Base-by-base conservation (phyloP, 1,284 basidiomycete species). In the Malassezia restricta region DNA sequence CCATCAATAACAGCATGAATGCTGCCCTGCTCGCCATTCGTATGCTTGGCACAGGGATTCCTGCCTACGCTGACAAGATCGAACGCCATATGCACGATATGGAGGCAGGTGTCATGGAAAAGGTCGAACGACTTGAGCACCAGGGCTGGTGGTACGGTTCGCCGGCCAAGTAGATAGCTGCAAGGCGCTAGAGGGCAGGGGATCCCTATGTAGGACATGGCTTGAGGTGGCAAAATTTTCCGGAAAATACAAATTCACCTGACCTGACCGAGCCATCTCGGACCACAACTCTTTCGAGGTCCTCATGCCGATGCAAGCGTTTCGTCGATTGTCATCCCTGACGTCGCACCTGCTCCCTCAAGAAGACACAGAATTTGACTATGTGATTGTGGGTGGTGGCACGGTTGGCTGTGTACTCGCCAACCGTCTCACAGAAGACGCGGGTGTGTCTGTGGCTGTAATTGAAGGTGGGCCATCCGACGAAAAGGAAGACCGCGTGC, bases 1-100 rank as follows among this genome's bases (percentile, higher is more conserved):
- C 91, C 1, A 96, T 98, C 75, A 91, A 92, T 75, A 95, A 95
- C 72, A 83, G 85, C 15, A 88, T 83, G 54, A 99, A 99, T 66
- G 92, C 91, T 0, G 92, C 85, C 1, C 77, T 98, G 3, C 80
- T 98, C 7, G 91, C 94, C 0, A 80, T 94, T 6, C 82, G 92
- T 9, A 92, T 95, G 35, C 78, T 98, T 1, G 83, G 55, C 14
- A 63, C 83, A 0, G 82, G 83, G 3, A 82, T 85, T 31, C 85
- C 87, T 0, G 65, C 74, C 6, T 78, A 92, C 14, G 73, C 84
- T 7, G 68, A 73, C 11, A 80, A 79, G 12, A 87, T 92, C 80
- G 83, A 86, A 52, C 74, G 74, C 7, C 96, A 94, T 75, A 78
- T 89, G 64, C 78, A 79, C 54, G 76, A 75, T 3, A 78, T 92